A percentile compares a stretch with the other conserved stretches of the same genome.
Evolutionary conservation across 2,329 filamentous ascomycete genomes (phyloP).

Genomic region (Pleurostoma richardsiae): DNA sequence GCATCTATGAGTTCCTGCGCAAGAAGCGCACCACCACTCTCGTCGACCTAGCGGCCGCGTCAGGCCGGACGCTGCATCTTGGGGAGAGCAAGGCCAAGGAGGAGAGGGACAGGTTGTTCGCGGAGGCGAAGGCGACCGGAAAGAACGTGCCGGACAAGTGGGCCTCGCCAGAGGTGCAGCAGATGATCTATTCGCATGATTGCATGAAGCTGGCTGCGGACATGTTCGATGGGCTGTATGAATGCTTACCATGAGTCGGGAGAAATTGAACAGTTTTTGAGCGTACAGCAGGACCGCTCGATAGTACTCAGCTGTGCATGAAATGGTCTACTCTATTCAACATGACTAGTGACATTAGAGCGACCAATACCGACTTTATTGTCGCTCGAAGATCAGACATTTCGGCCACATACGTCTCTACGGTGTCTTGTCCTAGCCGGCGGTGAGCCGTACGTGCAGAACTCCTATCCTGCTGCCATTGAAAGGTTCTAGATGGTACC

Average conservation of each 20-base stretch:
- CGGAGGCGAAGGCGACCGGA: conserved; percentile 34
- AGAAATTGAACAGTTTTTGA: not conserved
- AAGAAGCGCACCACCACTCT: conserved; percentile 43
- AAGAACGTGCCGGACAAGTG: conserved; percentile 48
- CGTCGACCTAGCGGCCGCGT: conserved; percentile 44
- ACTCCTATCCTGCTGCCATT: no score
- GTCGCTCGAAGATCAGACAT: no score
- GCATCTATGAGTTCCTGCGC: conserved; percentile 44
- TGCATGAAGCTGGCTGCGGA: conserved; percentile 39
- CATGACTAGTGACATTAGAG: not conserved
- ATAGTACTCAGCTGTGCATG: conserved; percentile 1
- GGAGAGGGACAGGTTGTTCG: conserved; percentile 37
- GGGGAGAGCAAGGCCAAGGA: conserved; percentile 37
- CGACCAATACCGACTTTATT: no score
- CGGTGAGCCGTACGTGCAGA: no score
- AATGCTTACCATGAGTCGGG: conserved; percentile 1
- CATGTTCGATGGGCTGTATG: conserved; percentile 32
- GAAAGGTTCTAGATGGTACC: no score
- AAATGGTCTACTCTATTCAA: not conserved
- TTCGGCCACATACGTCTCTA: no score
- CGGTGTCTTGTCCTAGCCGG: no score
- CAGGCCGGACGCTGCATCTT: conserved; percentile 36
- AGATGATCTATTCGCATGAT: conserved; percentile 47
- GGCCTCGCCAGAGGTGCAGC: conserved; percentile 53
- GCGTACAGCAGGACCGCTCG: no score